Base-by-base conservation (phyloP, 2,329 filamentous ascomycete genomes). In the Aspergillus tanneri region DNA sequence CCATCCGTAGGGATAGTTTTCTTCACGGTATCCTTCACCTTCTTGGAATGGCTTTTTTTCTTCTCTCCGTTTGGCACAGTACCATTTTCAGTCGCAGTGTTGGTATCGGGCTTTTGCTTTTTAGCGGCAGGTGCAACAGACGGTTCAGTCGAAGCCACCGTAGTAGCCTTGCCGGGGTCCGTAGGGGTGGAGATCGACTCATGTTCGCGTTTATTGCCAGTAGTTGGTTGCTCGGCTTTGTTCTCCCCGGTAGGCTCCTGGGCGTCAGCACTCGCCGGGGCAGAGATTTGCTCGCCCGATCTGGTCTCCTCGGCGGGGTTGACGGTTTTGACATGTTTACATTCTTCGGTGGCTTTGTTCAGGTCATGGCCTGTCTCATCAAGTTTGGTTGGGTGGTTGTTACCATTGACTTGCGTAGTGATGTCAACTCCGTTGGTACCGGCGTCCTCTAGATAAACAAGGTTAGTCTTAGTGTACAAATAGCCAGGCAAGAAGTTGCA, bases 41-140 rank as follows among this genome's bases (percentile, higher is more conserved):
- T 70, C 54, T 66, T 69, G 4, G 63, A 54, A 11, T 63, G 63
- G 16, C 57, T 45, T 45, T 65, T 65, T 53, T 66, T 67, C 52
- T 59, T 62, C n/a, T 52, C 54, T 14, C 55, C 61, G 30, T 65
- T 64, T 10, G 54, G 19, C 25, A 19, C 35, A 5, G 12, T 44
- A 22, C 57, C 56, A 44, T 61, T 60, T 10, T 48, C 43, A 9
- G 45, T 39, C 38, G 50, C 38, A 18, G 38, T 8, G 28, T 56
- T 44, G 4, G 39, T 36, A 23, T 58, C 57, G 10, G 57, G 62
- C 52, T 68, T 72, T 42, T 64, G 64, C 50, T 70, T 71, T 53
- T 72, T 72, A n/a, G 50, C 30, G 6, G 58, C 51, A 11, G 63
- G 61, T 38, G 64, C 62, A 5, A 52, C 52, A 12, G 11, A 12